A percentile compares a stretch with the other conserved stretches of the same genome.
Conservation (phyloP, 1,284 basidiomycete genomes). For the Naganishia albida region DNA sequence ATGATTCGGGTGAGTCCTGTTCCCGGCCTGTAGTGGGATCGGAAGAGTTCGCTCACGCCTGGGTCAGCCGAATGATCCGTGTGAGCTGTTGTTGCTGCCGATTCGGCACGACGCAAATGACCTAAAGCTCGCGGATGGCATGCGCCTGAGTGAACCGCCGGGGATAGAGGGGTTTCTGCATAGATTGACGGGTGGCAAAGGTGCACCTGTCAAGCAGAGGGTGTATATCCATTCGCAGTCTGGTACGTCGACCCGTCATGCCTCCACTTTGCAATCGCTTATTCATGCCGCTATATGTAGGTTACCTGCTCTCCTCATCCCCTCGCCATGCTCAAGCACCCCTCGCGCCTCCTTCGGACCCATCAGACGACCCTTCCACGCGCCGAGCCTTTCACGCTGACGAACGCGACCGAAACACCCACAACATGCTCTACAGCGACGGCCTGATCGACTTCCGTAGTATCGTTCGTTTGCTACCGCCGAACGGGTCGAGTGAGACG, state of each 20-base stretch:
- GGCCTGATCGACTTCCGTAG: constrained; percentile 49
- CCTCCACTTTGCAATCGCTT: no score
- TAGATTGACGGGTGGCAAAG: constrained; percentile 36
- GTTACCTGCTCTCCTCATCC: constrained; percentile 43
- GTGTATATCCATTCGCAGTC: constrained; percentile 47
- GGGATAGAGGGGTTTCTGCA: constrained; percentile 50
- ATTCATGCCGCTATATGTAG: constrained; percentile 32
- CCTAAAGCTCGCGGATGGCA: constrained; percentile 46
- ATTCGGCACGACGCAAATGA: constrained; percentile 42
- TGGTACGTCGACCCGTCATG: constrained; percentile 36
- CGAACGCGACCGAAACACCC: constrained; percentile 42
- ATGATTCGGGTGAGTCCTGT: constrained; percentile 38
- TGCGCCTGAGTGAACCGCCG: constrained; percentile 45
- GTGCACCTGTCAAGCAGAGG: constrained; percentile 35
- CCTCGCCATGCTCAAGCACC: constrained; percentile 41
- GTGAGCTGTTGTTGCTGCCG: constrained; percentile 44
- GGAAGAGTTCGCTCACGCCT: background rate
- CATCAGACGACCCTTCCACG: constrained; percentile 34
- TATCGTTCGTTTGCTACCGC: constrained; percentile 34
- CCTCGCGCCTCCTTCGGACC: constrained; percentile 37
- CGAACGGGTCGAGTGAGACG: background rate
- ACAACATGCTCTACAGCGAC: constrained; percentile 41
- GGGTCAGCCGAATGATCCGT: constrained; percentile 31
- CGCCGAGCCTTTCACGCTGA: constrained; percentile 39
- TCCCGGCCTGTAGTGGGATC: background rate